phyloP scores from a whole-genome alignment of 768 basidiomycete species.

The Termitomyces eurrhizus region DNA sequence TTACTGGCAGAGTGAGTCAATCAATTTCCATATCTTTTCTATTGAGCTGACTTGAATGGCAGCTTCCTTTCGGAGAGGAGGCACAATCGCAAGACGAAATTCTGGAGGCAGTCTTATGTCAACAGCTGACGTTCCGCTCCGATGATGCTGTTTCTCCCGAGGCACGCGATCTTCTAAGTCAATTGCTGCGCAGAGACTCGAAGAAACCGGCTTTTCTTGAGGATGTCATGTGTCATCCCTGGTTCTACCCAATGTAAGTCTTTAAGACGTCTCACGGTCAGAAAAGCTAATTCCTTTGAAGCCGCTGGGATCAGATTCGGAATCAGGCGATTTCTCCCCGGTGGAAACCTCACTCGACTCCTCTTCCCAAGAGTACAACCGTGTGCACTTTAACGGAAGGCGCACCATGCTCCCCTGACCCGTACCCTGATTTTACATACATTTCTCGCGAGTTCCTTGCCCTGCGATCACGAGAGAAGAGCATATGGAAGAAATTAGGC shows the following conservation, averaged over 20 bases:
- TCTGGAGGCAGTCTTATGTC: background rate
- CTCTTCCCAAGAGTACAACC: background rate
- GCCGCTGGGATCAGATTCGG: background rate
- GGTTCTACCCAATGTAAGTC: conserved; percentile 11
- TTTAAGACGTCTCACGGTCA: background rate
- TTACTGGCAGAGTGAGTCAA: conserved; percentile 4
- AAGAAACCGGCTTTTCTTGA: background rate
- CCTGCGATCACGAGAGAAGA: background rate
- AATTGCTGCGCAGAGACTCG: conserved; percentile 1
- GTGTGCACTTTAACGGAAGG: background rate
- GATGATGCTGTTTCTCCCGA: conserved; percentile 3
- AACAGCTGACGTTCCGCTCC: conserved; percentile 1
- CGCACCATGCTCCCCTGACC: background rate
- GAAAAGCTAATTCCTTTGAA: background rate
- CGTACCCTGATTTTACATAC: background rate
- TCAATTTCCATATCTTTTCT: background rate
- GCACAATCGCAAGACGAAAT: background rate
- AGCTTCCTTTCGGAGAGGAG: conserved; percentile 12
- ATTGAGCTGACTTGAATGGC: background rate
- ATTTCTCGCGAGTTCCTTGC: background rate
- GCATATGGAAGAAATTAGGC: background rate
- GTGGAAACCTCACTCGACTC: background rate
- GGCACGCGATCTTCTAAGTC: conserved; percentile 3
- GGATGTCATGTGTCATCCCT: conserved; percentile 7
- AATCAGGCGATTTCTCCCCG: background rate